Conservation (phyloP, 352 stramenopile genomes). For the Phytophthora ramorum region DNA sequence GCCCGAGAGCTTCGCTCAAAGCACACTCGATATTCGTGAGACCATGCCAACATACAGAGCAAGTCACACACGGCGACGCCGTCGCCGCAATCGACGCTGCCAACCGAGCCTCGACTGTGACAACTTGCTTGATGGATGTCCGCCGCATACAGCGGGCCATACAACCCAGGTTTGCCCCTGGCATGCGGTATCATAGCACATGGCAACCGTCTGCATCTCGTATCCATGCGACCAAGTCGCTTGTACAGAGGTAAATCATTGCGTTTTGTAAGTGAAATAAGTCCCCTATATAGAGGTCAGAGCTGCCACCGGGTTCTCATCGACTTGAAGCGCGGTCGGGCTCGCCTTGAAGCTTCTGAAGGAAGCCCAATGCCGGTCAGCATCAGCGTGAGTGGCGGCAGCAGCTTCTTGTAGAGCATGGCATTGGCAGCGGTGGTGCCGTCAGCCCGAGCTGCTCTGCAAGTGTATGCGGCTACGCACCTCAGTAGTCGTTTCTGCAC, state of each 20-base stretch:
- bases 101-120: not conserved
- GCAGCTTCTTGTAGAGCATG: not conserved
- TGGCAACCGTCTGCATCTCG: constrained; percentile 14
- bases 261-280: constrained; percentile 1
- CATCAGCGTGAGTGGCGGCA: not conserved
- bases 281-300: constrained; percentile 3
- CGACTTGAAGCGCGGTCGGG: not conserved
- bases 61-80: too few species aligned
- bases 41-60: too few species aligned
- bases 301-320: not conserved
- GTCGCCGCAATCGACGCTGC: not conserved
- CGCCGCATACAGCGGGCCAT: constrained; percentile 5
- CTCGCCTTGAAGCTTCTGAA: too few species aligned
- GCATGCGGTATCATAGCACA: constrained; percentile 12
- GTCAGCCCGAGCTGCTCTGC: not conserved
- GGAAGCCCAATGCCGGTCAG: not conserved
- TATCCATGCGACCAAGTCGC: constrained; percentile 24
- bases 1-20: too few species aligned
- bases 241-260: constrained; percentile 1
- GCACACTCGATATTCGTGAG: too few species aligned
- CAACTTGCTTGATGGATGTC: constrained; percentile 11
- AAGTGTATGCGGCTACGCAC: not conserved
- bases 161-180: constrained; percentile 2
- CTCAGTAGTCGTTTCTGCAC: not conserved
- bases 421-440: not conserved